phyloP scores from a whole-genome alignment of 371 early-diverging fungal genomes.

The Actinomortierella wolfii region DNA sequence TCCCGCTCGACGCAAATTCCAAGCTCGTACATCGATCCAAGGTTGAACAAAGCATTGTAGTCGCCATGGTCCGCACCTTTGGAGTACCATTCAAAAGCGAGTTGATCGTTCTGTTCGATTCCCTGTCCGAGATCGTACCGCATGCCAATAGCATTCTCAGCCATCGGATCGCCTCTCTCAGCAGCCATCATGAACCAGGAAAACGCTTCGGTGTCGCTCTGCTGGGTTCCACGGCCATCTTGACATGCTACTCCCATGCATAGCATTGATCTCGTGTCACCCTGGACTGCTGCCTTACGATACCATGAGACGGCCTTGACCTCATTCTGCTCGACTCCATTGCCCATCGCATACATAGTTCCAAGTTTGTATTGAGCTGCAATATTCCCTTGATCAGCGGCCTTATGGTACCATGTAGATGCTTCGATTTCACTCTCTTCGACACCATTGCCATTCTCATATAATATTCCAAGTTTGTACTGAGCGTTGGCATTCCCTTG shows the following conservation, averaged over 20 bases:
- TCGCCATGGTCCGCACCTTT: constrained; percentile 63
- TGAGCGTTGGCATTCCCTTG: too few relatives aligned
- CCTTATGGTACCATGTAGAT: too few relatives aligned
- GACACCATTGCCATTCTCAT: too few relatives aligned
- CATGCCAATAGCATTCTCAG: constrained; percentile 74
- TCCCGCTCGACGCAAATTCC: constrained; percentile 72
- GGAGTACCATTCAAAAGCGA: constrained; percentile 70
- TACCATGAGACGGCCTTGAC: constrained; percentile 63
- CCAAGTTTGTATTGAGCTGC: constrained; percentile 61
- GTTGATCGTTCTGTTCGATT: constrained; percentile 59
- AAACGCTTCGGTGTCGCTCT: too few relatives aligned
- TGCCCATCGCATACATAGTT: constrained; percentile 71
- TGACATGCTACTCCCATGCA: too few relatives aligned
- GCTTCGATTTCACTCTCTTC: too few relatives aligned
- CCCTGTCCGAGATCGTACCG: constrained; percentile 83
- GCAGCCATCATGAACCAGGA: too few relatives aligned
- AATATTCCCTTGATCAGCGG: too few relatives aligned
- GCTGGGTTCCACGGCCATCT: too few relatives aligned
- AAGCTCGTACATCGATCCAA: constrained; percentile 82
- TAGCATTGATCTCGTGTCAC: too few relatives aligned
- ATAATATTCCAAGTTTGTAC: too few relatives aligned
- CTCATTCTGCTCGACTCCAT: constrained; percentile 58
- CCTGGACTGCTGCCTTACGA: constrained; percentile 48
- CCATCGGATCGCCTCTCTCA: constrained; percentile 56
- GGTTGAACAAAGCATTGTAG: constrained; percentile 76